A percentile compares a stretch with the other conserved stretches of the same genome.
Conservation (phyloP, 1,139 yeast species). For the Candida frijolesensis region DNA sequence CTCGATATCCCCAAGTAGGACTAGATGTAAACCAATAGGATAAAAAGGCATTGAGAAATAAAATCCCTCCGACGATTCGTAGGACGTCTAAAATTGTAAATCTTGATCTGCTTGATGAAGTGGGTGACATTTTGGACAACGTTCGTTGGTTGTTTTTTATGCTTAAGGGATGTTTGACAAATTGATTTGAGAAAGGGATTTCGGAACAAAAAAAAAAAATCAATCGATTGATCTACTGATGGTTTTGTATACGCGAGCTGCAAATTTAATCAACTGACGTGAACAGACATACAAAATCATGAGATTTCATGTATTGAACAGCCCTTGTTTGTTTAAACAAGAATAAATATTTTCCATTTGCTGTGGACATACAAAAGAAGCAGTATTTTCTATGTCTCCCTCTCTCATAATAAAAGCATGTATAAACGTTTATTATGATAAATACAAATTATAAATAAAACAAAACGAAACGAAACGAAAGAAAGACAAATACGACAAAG, state of each 20-base stretch:
- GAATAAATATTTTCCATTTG: no score
- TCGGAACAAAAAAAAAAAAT: no score
- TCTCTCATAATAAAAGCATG: neutral
- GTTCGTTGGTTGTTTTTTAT: neutral
- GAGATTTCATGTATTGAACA: no score
- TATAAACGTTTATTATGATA: slow-evolving; percentile 1
- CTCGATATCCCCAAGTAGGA: slow-evolving; percentile 56
- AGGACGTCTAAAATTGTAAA: slow-evolving; percentile 36
- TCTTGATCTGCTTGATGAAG: slow-evolving; percentile 5
- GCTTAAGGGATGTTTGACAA: no score
- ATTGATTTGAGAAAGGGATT: no score
- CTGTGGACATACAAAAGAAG: no score
- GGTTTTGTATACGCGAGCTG: neutral
- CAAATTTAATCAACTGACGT: neutral
- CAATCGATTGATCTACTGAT: no score
- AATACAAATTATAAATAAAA: neutral
- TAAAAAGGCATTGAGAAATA: slow-evolving; percentile 48
- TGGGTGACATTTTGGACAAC: neutral
- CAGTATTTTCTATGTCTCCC: neutral
- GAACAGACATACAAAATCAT: no score
- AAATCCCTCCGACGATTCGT: slow-evolving; percentile 48
- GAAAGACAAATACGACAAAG: neutral
- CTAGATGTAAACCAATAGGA: slow-evolving; percentile 55
- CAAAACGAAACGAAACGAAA: neutral
- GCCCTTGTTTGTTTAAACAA: no score